Base-by-base conservation (phyloP, 1,284 basidiomycete species). In the Agroathelia rolfsii region DNA sequence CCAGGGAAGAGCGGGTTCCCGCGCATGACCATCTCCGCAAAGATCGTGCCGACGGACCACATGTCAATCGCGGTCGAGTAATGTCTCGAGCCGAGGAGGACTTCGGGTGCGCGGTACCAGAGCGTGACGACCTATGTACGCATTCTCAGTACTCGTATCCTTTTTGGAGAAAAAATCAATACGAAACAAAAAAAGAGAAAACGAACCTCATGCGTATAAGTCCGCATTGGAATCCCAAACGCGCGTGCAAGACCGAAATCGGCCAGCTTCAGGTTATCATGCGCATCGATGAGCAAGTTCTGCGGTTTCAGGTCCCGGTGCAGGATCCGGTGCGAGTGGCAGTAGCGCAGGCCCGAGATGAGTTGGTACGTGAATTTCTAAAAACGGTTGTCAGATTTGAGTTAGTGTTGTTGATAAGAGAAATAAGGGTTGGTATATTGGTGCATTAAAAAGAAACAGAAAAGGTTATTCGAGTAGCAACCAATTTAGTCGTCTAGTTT, bases 221-320 rank as follows among this genome's bases (percentile, higher is more conserved):
- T 96, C 50, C 94, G 74, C 63, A 98, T 79, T 12, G 94, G 94
- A 42, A 98, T 95, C 44, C 94, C 95, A 52, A 98, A 98, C 6
- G 94, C 94, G 36, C 94, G 72, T 5, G 94, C 94, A 26, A 98
- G 69, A 32, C 94, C 94, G 51, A 98, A 98, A 60, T 98, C 94
- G 13, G 88, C 94, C 25, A 98, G 74, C 61, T 96, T 96, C 41
- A 96, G 69, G 49, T 95, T 92, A 43, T 88, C 77, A 33, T 77
- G 62, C 46, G 79, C 82, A 64, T 94, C 87, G 51, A 98, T 97
- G 38, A 98, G 71, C 40, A 98, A 61, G 59, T 98, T 98, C 60
- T 98, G 94, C 1, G 94, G 95, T 59, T 98, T 98, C 43, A 98
- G 70, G 58, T 98, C 94, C 28, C 94, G 82, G 51, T 98, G 94